Percentiles rank a stretch among this genome's conserved stretches.
These are phyloP conservation scores for Umbelopsis isabellina DNA, from an alignment of 192 early-diverging fungal genomes.

Conservation along the genomic window DNA sequence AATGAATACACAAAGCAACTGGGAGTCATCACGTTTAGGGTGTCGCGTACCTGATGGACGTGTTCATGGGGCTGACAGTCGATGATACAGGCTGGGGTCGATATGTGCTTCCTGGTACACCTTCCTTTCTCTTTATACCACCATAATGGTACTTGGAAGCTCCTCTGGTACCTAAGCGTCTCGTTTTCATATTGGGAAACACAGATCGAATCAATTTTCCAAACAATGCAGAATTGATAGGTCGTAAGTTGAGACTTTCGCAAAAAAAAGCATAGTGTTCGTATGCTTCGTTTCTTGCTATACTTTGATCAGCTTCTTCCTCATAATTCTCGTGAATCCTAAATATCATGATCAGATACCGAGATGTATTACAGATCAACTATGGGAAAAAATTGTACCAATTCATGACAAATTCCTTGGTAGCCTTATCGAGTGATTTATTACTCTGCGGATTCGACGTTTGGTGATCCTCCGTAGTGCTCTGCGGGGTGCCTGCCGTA, in stretches of 20 bases:
- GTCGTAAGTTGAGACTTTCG: constrained; percentile 32
- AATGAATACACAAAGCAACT: not conserved
- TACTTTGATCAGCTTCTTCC: constrained; percentile 38
- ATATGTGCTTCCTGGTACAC: not conserved
- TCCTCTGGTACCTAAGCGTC: constrained; percentile 50
- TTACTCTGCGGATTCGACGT: not conserved
- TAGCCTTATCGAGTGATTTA: constrained; percentile 11
- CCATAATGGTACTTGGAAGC: constrained; percentile 57
- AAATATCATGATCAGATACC: not conserved
- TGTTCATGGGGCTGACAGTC: constrained; percentile 1
- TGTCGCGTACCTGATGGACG: not conserved
- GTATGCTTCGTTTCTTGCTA: constrained; percentile 49
- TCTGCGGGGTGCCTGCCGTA: not conserved
- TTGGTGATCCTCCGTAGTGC: not conserved
- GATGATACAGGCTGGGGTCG: not conserved
- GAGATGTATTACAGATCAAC: no score
- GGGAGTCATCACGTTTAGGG: no score
- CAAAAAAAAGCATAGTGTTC: constrained; percentile 51
- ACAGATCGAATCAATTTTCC: constrained; percentile 54
- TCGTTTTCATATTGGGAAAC: constrained; percentile 53
- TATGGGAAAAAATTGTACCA: not conserved
- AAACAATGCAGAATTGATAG: constrained; percentile 57
- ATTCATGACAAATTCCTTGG: constrained; percentile 2
- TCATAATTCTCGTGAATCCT: constrained; percentile 51
- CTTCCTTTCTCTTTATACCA: constrained; percentile 32